These are phyloP conservation scores for Chalciporus sp. DNA, from an alignment of 1,284 basidiomycete species.

Conservation along the genomic window DNA sequence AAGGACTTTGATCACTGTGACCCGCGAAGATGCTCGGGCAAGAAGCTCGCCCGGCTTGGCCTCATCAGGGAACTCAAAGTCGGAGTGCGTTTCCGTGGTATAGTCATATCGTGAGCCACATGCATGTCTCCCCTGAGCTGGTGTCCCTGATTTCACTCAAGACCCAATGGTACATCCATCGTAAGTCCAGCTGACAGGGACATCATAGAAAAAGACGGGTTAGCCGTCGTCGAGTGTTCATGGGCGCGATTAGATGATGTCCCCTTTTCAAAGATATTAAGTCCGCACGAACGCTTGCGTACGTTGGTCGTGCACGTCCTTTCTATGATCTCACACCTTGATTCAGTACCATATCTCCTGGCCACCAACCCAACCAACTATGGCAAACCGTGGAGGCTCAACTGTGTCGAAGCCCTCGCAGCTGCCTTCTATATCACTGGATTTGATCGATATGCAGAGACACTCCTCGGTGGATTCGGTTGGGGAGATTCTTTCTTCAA, in stretches of 20 bases:
- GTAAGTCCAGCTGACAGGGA: slow-evolving; percentile 86
- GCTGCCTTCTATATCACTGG: slow-evolving; percentile 93
- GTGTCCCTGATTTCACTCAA: slow-evolving; percentile 34
- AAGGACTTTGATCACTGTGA: slow-evolving; percentile 98
- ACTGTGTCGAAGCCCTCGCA: slow-evolving; percentile 91
- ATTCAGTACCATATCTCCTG: slow-evolving; percentile 85
- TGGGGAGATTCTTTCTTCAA: slow-evolving; percentile 88
- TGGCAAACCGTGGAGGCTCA: slow-evolving; percentile 90
- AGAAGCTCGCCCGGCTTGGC: slow-evolving; percentile 87
- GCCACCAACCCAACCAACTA: slow-evolving; percentile 96
- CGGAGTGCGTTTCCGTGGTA: slow-evolving; percentile 86
- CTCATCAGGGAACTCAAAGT: slow-evolving; percentile 85
- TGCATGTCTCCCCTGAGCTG: not conserved
- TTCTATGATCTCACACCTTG: slow-evolving; percentile 1
- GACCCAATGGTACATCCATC: slow-evolving; percentile 83
- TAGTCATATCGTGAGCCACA: slow-evolving; percentile 85
- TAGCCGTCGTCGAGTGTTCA: slow-evolving; percentile 97
- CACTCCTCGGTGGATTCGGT: slow-evolving; percentile 76
- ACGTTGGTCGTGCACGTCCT: slow-evolving; percentile 35
- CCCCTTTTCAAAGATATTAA: slow-evolving; percentile 91
- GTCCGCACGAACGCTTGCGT: slow-evolving; percentile 91
- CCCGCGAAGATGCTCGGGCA: slow-evolving; percentile 92
- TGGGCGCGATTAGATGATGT: slow-evolving; percentile 96
- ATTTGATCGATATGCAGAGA: slow-evolving; percentile 78
- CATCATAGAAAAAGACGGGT: slow-evolving; percentile 74